Evolutionary conservation across 768 basidiomycete genomes (phyloP), one percentile per base, ranked within the genome.

Genomic region (Amanita rubescens): DNA sequence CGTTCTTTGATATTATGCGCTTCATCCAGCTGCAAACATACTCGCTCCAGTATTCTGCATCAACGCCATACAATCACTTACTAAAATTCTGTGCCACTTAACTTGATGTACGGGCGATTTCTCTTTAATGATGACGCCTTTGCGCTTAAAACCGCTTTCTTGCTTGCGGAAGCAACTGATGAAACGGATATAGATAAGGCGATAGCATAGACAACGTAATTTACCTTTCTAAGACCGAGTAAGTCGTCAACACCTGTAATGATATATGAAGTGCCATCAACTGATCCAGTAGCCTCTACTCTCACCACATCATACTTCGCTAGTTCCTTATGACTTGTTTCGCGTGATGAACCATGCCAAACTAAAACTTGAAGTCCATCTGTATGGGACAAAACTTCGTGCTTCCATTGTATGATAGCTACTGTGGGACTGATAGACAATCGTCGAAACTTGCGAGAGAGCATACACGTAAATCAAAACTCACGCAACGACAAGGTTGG

Each of bases 1-100:
- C 95, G 82, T 64, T 98, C 95, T 63, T 98, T 98, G 74, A 98
- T 97, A 65, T 94, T 97, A 69, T 97, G 95, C 5, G 94, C 95
- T 72, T 96, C 94, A 59, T 97, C 94, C 41, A 96, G 79, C 87
- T 90, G 53, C 14, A 34, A 32, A 11, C 14, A 50, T 34, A 17
- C 33, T 55, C 54, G 51, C 52, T 46, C 33, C 45, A n/a, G 37
- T 19, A 14, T 4, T 17, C 19, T 22, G 37, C 20, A 49, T 14
- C 15, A 45, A 20, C 14, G 38, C 46, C 42, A 32, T 32, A 44
- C 25, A 14, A 17, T 44, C 14, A 76, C 85, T 25, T 59, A 85
- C 85, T 24, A 92, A 72, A 44, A 91, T 76, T 55, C 93, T 73
- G 55, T 85, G 81, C 95, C 96, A 99, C 46, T 85, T 69, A 58